Percentiles rank a stretch among this genome's conserved stretches.
phyloP scores from a whole-genome alignment of 1,139 yeast species.

The Yamadazyma dendronema region DNA sequence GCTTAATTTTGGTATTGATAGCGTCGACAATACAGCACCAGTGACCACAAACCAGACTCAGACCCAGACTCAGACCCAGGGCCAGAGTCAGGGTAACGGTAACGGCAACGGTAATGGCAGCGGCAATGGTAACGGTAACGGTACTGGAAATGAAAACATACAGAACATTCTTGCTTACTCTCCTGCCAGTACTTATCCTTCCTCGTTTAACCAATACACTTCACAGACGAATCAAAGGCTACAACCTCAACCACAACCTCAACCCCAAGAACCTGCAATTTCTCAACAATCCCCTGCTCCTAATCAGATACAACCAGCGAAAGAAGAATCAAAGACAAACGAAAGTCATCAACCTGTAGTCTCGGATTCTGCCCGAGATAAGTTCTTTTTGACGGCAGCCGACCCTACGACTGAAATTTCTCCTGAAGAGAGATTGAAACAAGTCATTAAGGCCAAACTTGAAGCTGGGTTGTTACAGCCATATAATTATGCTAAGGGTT shows the following conservation, averaged over 20 bases:
- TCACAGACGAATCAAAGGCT: conserved; percentile 8
- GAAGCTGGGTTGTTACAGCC: conserved; percentile 95
- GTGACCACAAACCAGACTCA: too few relatives aligned
- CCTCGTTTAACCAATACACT: conserved; percentile 18
- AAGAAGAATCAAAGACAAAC: too few relatives aligned
- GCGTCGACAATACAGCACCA: conserved; percentile 1
- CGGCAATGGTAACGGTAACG: conserved; percentile 4
- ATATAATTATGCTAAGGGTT: conserved; percentile 91
- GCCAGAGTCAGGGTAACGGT: too few relatives aligned
- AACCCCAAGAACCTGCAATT: conserved; percentile 4
- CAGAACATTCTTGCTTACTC: conserved; percentile 30
- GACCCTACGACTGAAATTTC: conserved; percentile 95
- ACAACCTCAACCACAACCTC: conserved; percentile 8
- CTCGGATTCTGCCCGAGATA: conserved; percentile 84
- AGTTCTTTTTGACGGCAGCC: conserved; percentile 93
- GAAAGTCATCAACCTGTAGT: conserved; percentile 45
- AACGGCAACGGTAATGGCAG: conserved; percentile 7
- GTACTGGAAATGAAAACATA: conserved; percentile 16
- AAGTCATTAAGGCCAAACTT: conserved; percentile 92
- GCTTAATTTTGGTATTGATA: conserved; percentile 22
- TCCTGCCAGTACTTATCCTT: conserved; percentile 21
- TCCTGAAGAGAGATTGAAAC: conserved; percentile 90
- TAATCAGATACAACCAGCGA: background rate
- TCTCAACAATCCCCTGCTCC: background rate
- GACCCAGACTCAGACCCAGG: too few relatives aligned